Percentiles rank a stretch among this genome's conserved stretches.
phyloP scores from a whole-genome alignment of 2,329 filamentous ascomycete species.

The Zasmidium citrigriseum region DNA sequence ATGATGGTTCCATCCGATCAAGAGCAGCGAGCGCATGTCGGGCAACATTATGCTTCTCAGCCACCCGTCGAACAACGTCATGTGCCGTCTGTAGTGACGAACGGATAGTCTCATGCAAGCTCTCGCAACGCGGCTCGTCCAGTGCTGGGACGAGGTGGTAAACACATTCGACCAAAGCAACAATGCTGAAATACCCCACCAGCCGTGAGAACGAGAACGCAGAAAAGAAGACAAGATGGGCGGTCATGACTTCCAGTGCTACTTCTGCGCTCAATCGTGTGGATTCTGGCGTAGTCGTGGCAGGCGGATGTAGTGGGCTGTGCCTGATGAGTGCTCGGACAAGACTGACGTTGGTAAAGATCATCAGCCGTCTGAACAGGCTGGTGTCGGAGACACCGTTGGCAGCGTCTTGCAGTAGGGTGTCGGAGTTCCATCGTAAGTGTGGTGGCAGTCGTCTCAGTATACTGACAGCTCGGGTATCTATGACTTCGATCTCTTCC shows the following conservation, averaged over 20 bases:
- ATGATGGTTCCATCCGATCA: no score
- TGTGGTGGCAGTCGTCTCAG: background rate
- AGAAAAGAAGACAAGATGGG: background rate
- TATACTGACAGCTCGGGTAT: background rate
- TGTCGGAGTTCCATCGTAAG: background rate
- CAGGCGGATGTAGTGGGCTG: background rate
- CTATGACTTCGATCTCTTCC: background rate
- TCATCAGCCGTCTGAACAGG: background rate
- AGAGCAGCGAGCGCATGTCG: background rate
- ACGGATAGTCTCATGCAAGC: background rate
- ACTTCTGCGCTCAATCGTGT: background rate
- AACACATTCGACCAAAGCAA: background rate
- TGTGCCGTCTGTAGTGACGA: background rate
- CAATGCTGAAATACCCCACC: background rate
- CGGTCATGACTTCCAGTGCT: background rate
- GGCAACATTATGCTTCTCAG: background rate
- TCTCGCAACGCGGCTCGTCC: background rate
- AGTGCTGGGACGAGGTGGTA: background rate
- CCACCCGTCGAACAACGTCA: background rate
- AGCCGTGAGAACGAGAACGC: background rate
- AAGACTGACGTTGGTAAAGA: background rate
- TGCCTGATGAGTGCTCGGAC: background rate
- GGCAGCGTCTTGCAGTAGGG: background rate
- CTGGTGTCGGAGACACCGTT: background rate
- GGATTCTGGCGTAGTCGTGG: background rate